Base-by-base conservation (phyloP, 139 green algal species). In the Micractinium sp. region DNA sequence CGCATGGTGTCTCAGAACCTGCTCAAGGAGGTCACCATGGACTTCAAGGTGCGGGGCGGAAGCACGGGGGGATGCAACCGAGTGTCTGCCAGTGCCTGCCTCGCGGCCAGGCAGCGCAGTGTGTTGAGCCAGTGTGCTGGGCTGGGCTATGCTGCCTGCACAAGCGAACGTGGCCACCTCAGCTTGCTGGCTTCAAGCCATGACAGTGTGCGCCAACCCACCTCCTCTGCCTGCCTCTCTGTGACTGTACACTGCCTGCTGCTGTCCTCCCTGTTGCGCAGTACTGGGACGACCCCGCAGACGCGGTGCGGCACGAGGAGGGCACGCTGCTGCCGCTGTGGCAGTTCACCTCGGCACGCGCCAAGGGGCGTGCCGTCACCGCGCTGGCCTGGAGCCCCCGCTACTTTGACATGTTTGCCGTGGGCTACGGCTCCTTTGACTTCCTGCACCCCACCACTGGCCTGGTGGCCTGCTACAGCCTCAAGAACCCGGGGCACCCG, bases 281-380 rank as follows among this genome's bases (percentile, higher is more conserved):
- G 93, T 98, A 98, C 93, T 99, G 97, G 97, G 97, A 99, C 39
- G 97, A 99, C 84, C 92, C 91, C 3, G 93, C 91, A 0, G 97
- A 99, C 76, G 89, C 82, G 56, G 89, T 94, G 41, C 74, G 90
- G 85, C 85, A 82, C 35, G 90, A 91, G 20, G 95, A 98, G 90
- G 97, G 97, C 36, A 98, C 95, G 16, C 90, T 99, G 92, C 93
- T 99, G 89, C 97, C 97, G 29, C 94, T 99, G 81, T 99, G 97
- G 97, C 20, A 92, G 87, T 99, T 99, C 90, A 79, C 75, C 83
- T 92, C 87, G 1, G 90, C 93, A 25, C 74, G 81, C 14, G 89
- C 87, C 14, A 94, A 88, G 88, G 88, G 83, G 53, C 92, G 89
- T 53, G 90, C 95, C 60, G 94, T 99, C 33, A 99, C 96, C 0